Evolutionary conservation across 2,329 filamentous ascomycete genomes (phyloP).

Genomic region (Monilinia fructigena): DNA sequence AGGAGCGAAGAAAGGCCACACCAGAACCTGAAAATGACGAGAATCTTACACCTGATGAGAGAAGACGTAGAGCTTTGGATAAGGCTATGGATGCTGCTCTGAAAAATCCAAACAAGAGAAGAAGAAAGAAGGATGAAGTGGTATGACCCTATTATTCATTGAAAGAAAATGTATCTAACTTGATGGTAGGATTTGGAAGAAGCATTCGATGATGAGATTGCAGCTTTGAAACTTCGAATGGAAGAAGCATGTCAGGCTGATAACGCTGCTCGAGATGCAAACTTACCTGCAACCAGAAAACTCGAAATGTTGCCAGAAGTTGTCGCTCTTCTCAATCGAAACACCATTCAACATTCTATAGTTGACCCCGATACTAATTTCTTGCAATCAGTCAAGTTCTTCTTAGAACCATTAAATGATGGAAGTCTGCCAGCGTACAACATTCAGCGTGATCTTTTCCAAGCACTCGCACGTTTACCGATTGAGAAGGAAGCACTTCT

Average conservation of each 20-base stretch:
- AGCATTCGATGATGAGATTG: conserved; percentile 86
- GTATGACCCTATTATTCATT: conserved; percentile 51
- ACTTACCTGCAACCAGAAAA: conserved; percentile 85
- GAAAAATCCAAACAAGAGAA: conserved; percentile 69
- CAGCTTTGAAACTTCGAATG: conserved; percentile 84
- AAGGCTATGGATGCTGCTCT: conserved; percentile 84
- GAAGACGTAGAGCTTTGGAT: conserved; percentile 79
- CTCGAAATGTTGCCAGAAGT: conserved; percentile 92
- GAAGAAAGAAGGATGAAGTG: conserved; percentile 81
- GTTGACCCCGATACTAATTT: conserved; percentile 95
- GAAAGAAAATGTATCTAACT: conserved; percentile 26
- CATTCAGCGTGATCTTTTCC: conserved; percentile 93
- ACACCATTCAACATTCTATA: conserved; percentile 78
- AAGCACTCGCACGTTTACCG: conserved; percentile 73
- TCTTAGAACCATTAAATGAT: conserved; percentile 92
- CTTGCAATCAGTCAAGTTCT: conserved; percentile 91
- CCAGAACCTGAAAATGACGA: conserved; percentile 71
- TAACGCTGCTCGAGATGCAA: conserved; percentile 74
- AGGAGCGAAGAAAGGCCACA: conserved; percentile 46
- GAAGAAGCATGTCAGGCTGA: conserved; percentile 85
- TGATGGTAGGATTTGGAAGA: conserved; percentile 74
- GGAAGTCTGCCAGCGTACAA: conserved; percentile 94
- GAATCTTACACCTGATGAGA: conserved; percentile 78
- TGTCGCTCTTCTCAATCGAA: conserved; percentile 81
- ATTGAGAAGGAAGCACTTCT: conserved; percentile 89